Percentiles rank a stretch among this genome's conserved stretches.
Conservation (phyloP, 805 yeast species). For the Candida ponderosae region DNA sequence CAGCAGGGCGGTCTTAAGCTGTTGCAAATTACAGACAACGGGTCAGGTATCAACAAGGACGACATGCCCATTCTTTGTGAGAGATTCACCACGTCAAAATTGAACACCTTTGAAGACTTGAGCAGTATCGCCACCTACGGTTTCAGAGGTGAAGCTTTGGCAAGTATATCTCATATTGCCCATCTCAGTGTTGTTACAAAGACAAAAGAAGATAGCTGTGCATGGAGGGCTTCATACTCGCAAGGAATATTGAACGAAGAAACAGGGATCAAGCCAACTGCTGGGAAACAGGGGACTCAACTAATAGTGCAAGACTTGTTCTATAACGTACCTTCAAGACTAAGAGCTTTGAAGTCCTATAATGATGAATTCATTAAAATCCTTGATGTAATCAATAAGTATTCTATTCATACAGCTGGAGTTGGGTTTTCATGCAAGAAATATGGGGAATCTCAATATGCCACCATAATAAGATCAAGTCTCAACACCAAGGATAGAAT, state of each 20-base stretch:
- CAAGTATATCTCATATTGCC: slow-evolving; percentile 87
- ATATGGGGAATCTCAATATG: slow-evolving; percentile 64
- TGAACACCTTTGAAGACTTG: slow-evolving; percentile 68
- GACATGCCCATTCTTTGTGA: slow-evolving; percentile 81
- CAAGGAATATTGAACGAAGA: slow-evolving; percentile 50
- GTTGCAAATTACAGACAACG: slow-evolving; percentile 85
- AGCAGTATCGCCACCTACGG: slow-evolving; percentile 73
- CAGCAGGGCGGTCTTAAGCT: slow-evolving; percentile 89
- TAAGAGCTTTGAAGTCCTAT: slow-evolving; percentile 54
- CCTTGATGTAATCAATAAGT: slow-evolving; percentile 75
- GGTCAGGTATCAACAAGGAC: slow-evolving; percentile 65
- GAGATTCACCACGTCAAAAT: slow-evolving; percentile 87
- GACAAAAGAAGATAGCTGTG: slow-evolving; percentile 50
- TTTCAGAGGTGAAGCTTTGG: slow-evolving; percentile 94
- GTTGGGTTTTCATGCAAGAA: slow-evolving; percentile 79
- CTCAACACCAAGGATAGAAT: slow-evolving; percentile 58
- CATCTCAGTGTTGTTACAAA: slow-evolving; percentile 77
- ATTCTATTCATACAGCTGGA: slow-evolving; percentile 63
- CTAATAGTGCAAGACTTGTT: slow-evolving; percentile 82
- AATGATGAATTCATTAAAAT: slow-evolving; percentile 73
- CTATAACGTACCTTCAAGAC: slow-evolving; percentile 77
- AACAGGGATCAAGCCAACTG: slow-evolving; percentile 59
- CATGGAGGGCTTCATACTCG: slow-evolving; percentile 60
- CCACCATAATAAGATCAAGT: slow-evolving; percentile 50
- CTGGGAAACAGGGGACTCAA: slow-evolving; percentile 85